These are phyloP conservation scores for Komagataella pseudopastoris DNA, from an alignment of 805 yeast species.

Conservation along the genomic window DNA sequence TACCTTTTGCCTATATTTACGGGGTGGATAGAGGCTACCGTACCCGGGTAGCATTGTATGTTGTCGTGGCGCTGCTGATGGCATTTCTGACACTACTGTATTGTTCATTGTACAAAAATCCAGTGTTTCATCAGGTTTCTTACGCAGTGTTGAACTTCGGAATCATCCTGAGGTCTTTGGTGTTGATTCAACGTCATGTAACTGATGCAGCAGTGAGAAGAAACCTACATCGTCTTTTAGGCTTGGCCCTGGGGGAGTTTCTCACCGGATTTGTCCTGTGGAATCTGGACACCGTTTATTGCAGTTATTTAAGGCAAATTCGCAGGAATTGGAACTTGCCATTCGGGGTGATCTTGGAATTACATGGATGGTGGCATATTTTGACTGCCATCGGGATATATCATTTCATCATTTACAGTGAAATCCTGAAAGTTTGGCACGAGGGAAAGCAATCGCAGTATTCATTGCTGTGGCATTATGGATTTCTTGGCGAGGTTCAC, in stretches of 20 bases:
- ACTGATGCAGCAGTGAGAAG: constrained; percentile 28
- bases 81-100: constrained; percentile 52
- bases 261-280: constrained; percentile 64
- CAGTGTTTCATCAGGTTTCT: constrained; percentile 75
- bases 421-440: constrained; percentile 55
- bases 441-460: constrained; percentile 38
- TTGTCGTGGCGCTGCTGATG: constrained; percentile 8
- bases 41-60: constrained; percentile 6
- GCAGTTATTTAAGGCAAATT: constrained; percentile 40
- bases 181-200: constrained; percentile 39
- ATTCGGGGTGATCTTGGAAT: constrained; percentile 68
- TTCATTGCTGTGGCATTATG: constrained; percentile 38
- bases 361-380: constrained; percentile 95
- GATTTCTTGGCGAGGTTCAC: constrained; percentile 39
- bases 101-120: constrained; percentile 43
- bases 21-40: constrained; percentile 8
- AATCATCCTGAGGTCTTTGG: constrained; percentile 45
- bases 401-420: constrained; percentile 62
- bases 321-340: constrained; percentile 68
- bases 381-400: constrained; percentile 75
- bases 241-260: constrained; percentile 47
- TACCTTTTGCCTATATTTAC: constrained; percentile 43
- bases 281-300: constrained; percentile 76
- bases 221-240: constrained; percentile 43
- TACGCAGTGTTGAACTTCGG: constrained; percentile 61